A percentile compares a stretch with the other conserved stretches of the same genome.
Evolutionary conservation across 148 eudicot species (phyloP).

Genomic region (Rhododendron simsii): DNA sequence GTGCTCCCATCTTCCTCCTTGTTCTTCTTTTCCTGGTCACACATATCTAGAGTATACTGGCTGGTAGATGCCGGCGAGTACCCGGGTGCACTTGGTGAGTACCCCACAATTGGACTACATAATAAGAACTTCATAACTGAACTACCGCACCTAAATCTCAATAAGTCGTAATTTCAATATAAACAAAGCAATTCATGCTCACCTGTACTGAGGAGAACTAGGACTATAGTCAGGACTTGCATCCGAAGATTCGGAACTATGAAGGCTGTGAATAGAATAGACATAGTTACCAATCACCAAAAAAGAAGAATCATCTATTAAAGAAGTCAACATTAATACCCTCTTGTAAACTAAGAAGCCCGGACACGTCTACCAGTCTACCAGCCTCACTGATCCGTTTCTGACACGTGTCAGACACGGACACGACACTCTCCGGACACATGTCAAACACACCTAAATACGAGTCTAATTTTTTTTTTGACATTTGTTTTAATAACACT

Average conservation of each 20-base stretch:
- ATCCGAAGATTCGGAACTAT: constrained; percentile 8
- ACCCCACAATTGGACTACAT: constrained; percentile 36
- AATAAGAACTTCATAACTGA: neutral
- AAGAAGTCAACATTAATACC: neutral
- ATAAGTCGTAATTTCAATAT: neutral
- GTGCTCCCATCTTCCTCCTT: neutral
- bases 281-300: neutral
- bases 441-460: too few relatives aligned
- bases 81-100: constrained; percentile 42
- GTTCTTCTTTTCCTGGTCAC: neutral
- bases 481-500: too few relatives aligned
- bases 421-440: too few relatives aligned
- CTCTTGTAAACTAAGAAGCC: neutral
- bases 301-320: neutral
- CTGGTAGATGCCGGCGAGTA: constrained; percentile 39
- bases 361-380: too few relatives aligned
- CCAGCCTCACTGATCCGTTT: too few relatives aligned
- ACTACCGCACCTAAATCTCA: neutral
- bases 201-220: constrained; percentile 40
- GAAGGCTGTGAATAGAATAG: constrained; percentile 20
- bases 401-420: too few relatives aligned
- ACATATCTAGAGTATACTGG: constrained; percentile 20
- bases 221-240: constrained; percentile 33
- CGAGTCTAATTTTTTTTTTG: too few relatives aligned
- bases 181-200: neutral